Evolutionary conservation across 2,329 filamentous ascomycete genomes (phyloP).

Genomic region (Botrytis paeoniae): DNA sequence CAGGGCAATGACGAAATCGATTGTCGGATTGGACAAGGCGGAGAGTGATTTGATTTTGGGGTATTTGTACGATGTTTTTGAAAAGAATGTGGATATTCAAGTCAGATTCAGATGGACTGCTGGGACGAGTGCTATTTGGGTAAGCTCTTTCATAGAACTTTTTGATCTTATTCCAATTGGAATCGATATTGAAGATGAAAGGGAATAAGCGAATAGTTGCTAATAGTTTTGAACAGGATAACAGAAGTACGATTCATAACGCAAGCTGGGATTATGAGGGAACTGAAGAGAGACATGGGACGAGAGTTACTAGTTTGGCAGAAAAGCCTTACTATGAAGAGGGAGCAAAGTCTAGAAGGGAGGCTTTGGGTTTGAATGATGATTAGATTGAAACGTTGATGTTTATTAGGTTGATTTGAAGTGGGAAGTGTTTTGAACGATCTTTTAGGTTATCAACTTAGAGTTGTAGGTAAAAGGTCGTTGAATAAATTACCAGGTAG

Average conservation of each 20-base stretch:
- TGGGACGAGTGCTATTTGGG: slow-evolving; percentile 63
- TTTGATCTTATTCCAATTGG: neutral
- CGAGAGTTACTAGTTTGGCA: slow-evolving; percentile 65
- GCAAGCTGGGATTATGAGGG: slow-evolving; percentile 72
- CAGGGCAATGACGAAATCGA: slow-evolving; percentile 63
- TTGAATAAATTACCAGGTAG: neutral
- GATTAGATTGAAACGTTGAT: slow-evolving; percentile 32
- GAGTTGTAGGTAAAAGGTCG: neutral
- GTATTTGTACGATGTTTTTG: slow-evolving; percentile 67
- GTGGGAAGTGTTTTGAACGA: no score
- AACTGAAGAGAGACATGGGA: slow-evolving; percentile 65
- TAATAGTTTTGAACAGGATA: slow-evolving; percentile 45
- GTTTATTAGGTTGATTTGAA: neutral
- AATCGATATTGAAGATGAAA: neutral
- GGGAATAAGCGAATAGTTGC: neutral
- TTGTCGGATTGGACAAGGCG: slow-evolving; percentile 65
- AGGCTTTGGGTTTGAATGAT: slow-evolving; percentile 63
- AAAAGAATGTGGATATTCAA: slow-evolving; percentile 67
- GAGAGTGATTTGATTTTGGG: slow-evolving; percentile 67
- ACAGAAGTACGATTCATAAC: slow-evolving; percentile 71
- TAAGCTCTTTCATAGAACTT: neutral
- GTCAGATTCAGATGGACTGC: slow-evolving; percentile 70
- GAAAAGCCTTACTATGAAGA: slow-evolving; percentile 69
- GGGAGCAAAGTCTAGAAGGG: slow-evolving; percentile 61
- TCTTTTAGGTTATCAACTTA: neutral